A percentile compares a stretch with the other conserved stretches of the same genome.
Conservation (phyloP, 2,329 filamentous ascomycete species). For the Pseudopyricularia cyperi region DNA sequence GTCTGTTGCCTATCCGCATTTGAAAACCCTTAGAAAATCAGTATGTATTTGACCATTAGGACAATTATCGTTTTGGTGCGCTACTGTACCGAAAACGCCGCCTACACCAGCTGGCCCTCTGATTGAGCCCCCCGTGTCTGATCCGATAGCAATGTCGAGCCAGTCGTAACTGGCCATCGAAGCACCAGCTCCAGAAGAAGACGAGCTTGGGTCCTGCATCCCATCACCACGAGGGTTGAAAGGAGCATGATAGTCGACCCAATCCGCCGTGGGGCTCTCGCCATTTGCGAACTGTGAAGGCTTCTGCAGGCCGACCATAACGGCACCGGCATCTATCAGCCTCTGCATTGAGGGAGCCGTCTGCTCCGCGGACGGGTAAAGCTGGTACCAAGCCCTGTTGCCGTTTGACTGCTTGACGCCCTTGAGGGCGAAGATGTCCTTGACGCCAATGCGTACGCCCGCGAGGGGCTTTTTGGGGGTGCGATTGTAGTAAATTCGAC, state of each 20-base stretch:
- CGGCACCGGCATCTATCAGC: conserved; percentile 45
- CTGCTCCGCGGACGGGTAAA: conserved; percentile 33
- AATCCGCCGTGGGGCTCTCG: conserved; percentile 33
- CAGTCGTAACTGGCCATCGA: conserved; percentile 27
- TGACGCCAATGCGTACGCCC: conserved; percentile 47
- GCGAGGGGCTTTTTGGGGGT: conserved; percentile 41
- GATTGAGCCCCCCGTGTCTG: conserved; percentile 18
- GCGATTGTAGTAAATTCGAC: conserved; percentile 43
- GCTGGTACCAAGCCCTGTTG: conserved; percentile 43
- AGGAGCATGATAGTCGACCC: conserved; percentile 25
- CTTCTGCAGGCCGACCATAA: conserved; percentile 34
- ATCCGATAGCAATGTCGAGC: conserved; percentile 29
- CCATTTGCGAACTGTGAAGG: conserved; percentile 31
- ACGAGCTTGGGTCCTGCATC: conserved; percentile 31
- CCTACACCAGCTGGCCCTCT: conserved; percentile 11
- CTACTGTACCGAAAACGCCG: conserved; percentile 31
- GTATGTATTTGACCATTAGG: too few relatives aligned
- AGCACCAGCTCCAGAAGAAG: conserved; percentile 26
- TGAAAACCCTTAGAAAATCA: too few relatives aligned
- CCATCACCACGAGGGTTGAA: conserved; percentile 34
- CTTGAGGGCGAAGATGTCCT: conserved; percentile 39
- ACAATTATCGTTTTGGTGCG: too few relatives aligned
- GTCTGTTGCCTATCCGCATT: too few relatives aligned
- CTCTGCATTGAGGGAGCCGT: conserved; percentile 40
- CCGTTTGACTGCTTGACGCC: conserved; percentile 42